A percentile compares a stretch with the other conserved stretches of the same genome.
These are phyloP conservation scores for Euphorbia tirucalli DNA, from an alignment of 345 rosid species.

Conservation along the genomic window DNA sequence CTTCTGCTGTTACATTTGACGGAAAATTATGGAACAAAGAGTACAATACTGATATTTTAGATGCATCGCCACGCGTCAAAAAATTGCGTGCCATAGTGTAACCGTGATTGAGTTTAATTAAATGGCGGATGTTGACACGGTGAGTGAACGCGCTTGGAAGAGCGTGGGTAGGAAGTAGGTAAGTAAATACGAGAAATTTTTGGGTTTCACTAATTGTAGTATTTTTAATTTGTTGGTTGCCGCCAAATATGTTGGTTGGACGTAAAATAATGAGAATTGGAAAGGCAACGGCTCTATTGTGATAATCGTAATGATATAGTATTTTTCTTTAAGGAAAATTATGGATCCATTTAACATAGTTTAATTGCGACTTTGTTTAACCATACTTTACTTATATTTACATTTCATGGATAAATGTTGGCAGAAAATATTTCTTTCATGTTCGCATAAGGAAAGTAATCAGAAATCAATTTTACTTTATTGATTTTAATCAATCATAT, in stretches of 20 bases:
- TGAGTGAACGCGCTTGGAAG: background rate
- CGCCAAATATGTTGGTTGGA: background rate
- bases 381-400: too few species aligned
- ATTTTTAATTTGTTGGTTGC: background rate
- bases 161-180: background rate
- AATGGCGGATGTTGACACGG: too few species aligned
- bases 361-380: too few species aligned
- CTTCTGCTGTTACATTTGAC: slow-evolving; percentile 2
- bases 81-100: background rate
- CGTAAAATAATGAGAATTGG: background rate
- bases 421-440: too few species aligned
- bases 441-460: background rate
- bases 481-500: too few species aligned
- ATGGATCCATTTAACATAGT: too few species aligned
- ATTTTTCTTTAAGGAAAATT: background rate
- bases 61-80: background rate
- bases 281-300: background rate
- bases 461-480: too few species aligned
- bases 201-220: too few species aligned
- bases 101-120: background rate
- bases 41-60: background rate
- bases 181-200: background rate
- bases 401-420: too few species aligned
- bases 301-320: background rate
- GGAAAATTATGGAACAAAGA: background rate